Evolutionary conservation across 371 early-diverging fungal species (phyloP).

Genomic region (Lichtheimia ramosa): DNA sequence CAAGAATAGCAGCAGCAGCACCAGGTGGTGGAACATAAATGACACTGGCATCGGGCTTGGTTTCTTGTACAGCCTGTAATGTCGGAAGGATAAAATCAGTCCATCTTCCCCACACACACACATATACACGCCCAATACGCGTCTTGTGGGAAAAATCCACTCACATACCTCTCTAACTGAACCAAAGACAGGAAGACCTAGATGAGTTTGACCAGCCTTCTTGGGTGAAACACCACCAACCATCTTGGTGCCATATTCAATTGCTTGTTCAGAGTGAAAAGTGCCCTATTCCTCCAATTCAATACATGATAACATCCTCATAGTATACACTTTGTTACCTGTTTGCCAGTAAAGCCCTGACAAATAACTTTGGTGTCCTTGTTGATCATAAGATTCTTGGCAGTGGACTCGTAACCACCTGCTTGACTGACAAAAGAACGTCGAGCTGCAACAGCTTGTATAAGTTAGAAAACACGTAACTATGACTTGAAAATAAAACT

Average conservation of each 20-base stretch:
- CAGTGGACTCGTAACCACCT: constrained; percentile 80
- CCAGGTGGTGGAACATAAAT: constrained; percentile 98
- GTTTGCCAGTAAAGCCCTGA: constrained; percentile 99
- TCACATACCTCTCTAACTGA: constrained; percentile 77
- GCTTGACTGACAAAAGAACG: constrained; percentile 41
- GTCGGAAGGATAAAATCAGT: too few species aligned
- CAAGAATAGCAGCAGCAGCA: constrained; percentile 95
- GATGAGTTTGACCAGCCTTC: constrained; percentile 94
- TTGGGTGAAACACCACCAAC: constrained; percentile 97
- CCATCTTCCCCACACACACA: background rate
- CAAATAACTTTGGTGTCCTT: constrained; percentile 96
- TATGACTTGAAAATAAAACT: too few species aligned
- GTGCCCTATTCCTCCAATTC: constrained; percentile 76
- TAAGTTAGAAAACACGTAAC: too few species aligned
- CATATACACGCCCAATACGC: background rate
- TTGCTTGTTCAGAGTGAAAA: constrained; percentile 97
- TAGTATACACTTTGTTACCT: constrained; percentile 56
- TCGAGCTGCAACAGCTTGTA: constrained; percentile 20
- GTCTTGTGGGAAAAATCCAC: constrained; percentile 3
- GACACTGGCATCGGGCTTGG: constrained; percentile 94
- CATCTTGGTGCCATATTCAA: constrained; percentile 98
- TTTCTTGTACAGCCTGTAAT: constrained; percentile 73
- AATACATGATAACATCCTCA: background rate
- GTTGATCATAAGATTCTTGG: constrained; percentile 89
- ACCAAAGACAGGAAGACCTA: constrained; percentile 95